These are phyloP conservation scores for Dichotomopilus funicola DNA, from an alignment of 2,329 filamentous ascomycete genomes.

Conservation along the genomic window DNA sequence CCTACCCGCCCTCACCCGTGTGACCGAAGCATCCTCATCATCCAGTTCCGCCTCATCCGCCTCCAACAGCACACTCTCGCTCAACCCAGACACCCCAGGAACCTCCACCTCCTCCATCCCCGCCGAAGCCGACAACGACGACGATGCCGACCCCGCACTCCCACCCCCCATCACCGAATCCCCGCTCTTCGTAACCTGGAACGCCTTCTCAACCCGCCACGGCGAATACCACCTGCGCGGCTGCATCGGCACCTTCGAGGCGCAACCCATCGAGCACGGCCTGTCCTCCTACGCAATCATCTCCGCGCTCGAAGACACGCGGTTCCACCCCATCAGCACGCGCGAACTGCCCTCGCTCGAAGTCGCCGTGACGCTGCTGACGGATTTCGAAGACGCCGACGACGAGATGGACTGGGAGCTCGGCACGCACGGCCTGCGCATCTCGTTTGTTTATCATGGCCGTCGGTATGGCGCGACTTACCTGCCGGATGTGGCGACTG, in stretches of 20 bases:
- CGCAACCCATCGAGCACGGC: conserved; percentile 64
- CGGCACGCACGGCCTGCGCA: conserved; percentile 78
- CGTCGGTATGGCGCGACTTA: conserved; percentile 80
- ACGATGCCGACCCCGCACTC: conserved; percentile 14
- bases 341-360: conserved; percentile 52
- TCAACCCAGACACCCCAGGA: conserved; percentile 35
- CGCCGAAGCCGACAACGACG: background rate
- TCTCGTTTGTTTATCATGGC: conserved; percentile 71
- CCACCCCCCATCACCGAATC: conserved; percentile 38
- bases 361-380: conserved; percentile 73
- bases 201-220: conserved; percentile 56
- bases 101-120: conserved; percentile 35
- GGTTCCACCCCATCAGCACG: conserved; percentile 50
- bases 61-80: conserved; percentile 29
- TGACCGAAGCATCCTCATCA: conserved; percentile 31
- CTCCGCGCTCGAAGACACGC: conserved; percentile 60
- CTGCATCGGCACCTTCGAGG: conserved; percentile 92
- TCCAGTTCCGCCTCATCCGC: conserved; percentile 30
- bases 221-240: conserved; percentile 68
- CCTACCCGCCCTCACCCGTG: conserved; percentile 37
- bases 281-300: conserved; percentile 76
- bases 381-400: conserved; percentile 70
- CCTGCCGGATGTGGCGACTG: conserved; percentile 80
- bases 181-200: conserved; percentile 94
- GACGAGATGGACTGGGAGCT: conserved; percentile 79